These are phyloP conservation scores for Saccharomycopsis olivae DNA, from an alignment of 805 yeast genomes.

Conservation along the genomic window DNA sequence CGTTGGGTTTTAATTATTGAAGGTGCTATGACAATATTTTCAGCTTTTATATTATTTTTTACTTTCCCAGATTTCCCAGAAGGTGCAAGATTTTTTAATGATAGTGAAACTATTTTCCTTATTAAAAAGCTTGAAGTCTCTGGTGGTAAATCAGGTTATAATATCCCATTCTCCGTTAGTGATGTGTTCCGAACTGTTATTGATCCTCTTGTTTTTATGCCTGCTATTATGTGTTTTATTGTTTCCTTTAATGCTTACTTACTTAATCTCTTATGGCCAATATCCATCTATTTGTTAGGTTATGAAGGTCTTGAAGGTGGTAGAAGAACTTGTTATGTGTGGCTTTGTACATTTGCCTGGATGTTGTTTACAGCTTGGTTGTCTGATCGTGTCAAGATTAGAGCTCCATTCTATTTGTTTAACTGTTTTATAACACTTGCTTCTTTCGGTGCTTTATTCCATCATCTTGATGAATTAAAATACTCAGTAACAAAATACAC, in stretches of 20 bases:
- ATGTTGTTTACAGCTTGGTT: neutral
- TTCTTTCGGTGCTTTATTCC: neutral
- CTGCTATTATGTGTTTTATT: conserved; percentile 21
- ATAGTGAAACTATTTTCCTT: conserved; percentile 41
- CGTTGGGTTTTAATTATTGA: conserved; percentile 42
- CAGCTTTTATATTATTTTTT: conserved; percentile 29
- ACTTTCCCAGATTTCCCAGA: conserved; percentile 64
- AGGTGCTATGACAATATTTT: conserved; percentile 28
- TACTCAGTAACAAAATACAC: neutral
- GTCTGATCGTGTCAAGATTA: conserved; percentile 34
- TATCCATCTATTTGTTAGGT: conserved; percentile 36
- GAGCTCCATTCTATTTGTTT: conserved; percentile 32
- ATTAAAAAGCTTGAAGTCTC: conserved; percentile 50
- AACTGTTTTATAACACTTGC: conserved; percentile 16
- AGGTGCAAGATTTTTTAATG: conserved; percentile 42
- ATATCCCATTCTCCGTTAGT: conserved; percentile 31
- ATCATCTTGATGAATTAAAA: neutral
- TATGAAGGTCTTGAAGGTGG: conserved; percentile 64
- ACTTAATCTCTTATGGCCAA: conserved; percentile 27
- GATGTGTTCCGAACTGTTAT: conserved; percentile 32
- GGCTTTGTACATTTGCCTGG: conserved; percentile 2
- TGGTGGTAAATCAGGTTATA: conserved; percentile 38
- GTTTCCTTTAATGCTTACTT: conserved; percentile 58
- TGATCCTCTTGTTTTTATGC: conserved; percentile 11
- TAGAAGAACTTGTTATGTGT: conserved; percentile 56